phyloP scores from a whole-genome alignment of 805 yeast species.

The Wickerhamomyces chambardii region DNA sequence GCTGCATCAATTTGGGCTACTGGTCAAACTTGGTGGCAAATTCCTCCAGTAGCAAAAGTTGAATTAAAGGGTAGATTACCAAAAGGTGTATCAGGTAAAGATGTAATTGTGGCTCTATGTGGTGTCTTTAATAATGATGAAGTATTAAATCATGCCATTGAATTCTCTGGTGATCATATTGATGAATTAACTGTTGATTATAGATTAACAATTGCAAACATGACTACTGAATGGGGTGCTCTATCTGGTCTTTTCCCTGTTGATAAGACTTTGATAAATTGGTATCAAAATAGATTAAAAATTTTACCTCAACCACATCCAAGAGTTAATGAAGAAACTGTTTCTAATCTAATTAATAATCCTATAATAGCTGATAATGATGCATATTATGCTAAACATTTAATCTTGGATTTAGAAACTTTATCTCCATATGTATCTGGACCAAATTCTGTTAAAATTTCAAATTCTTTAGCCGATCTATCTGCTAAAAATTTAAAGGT shows the following conservation, averaged over 20 bases:
- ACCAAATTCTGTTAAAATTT: conserved; percentile 93
- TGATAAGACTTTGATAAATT: conserved; percentile 66
- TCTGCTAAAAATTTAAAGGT: conserved; percentile 66
- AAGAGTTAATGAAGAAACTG: conserved; percentile 58
- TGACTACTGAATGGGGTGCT: conserved; percentile 99
- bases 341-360: conserved; percentile 42
- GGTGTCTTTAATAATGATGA: conserved; percentile 90
- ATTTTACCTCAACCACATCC: conserved; percentile 68
- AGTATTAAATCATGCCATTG: conserved; percentile 89
- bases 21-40: conserved; percentile 99
- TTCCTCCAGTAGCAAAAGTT: conserved; percentile 96
- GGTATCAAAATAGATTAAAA: conserved; percentile 61
- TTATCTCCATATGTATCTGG: conserved; percentile 89
- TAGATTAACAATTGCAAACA: conserved; percentile 88
- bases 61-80: conserved; percentile 79
- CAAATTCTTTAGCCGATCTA: conserved; percentile 69
- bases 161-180: conserved; percentile 81
- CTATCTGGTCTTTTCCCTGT: conserved; percentile 96
- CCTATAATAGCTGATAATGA: conserved; percentile 50
- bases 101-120: conserved; percentile 92
- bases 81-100: conserved; percentile 89
- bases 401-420: conserved; percentile 70
- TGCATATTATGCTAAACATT: conserved; percentile 83
- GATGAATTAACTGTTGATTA: conserved; percentile 66
- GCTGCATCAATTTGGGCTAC: conserved; percentile 99